Evolutionary conservation across 441 rosid genomes (phyloP), one percentile per base, ranked within the genome.

Genomic region (Brassica hybrid): DNA sequence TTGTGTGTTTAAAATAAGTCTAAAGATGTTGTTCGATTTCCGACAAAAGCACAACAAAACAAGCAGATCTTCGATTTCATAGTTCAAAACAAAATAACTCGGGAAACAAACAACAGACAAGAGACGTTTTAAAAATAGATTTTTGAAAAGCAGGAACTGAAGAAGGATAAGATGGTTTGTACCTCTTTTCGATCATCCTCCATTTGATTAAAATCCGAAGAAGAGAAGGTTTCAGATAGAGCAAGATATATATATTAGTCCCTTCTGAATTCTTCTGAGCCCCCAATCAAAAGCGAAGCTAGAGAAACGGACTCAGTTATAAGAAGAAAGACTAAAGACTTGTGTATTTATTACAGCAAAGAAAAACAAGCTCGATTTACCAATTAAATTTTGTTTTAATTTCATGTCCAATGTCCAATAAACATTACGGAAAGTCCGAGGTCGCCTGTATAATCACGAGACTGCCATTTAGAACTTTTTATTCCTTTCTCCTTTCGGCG

Each of bases 121-220:
- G 32, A 27, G 32, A 27, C 32, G 32, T 27, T 4, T 27, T 21
- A 21, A 21, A 21, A 27, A 27, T 5, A 27, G 32, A 1, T 27
- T 21, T 21, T 21, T 21, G 0, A 21, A 21, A 21, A 27, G 57
- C 72, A 54, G 1, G 59, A 27, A 19, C 5, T 7, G 18, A 27
- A 23, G 48, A 72, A 14, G 75, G 73, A 7, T 9, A 10, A 9
- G 62, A 19, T 58, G 32, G 7, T 1, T 19, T 18, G 5, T 73
- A 79, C 82, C 82, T 79, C 82, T 64, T 79, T 79, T 7, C 79
- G 72, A 70, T 79, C 76, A 10, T 70, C 78, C 6, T 79, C 79
- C 82, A 79, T 79, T 6, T 32, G 62, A 34, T 32, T 61, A 10
- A 27, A 25, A 64, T 73, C 21, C 30, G 67, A 34, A 56, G 32